Conservation (phyloP, 371 early-diverging fungal genomes). For the Phascolomyces articulosus region DNA sequence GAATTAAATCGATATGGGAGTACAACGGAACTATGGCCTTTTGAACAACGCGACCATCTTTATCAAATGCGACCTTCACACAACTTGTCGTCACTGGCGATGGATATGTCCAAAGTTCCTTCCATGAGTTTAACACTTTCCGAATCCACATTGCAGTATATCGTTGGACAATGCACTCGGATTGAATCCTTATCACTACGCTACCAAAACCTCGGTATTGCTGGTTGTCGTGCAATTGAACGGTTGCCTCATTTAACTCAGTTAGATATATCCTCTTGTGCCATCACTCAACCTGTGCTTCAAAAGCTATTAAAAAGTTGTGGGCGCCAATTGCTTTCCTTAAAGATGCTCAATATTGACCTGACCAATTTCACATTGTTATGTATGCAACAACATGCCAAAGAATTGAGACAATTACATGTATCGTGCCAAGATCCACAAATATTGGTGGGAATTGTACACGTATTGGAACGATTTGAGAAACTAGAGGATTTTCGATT, state of each 20-base stretch:
- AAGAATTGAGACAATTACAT: conserved; percentile 29
- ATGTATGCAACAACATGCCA: conserved; percentile 23
- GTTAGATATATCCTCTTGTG: conserved; percentile 45
- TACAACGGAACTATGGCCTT: conserved; percentile 6
- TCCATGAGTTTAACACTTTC: conserved; percentile 22
- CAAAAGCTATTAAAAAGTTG: conserved; percentile 27
- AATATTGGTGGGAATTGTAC: conserved; percentile 20
- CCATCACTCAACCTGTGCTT: conserved; percentile 24
- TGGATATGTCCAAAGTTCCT: conserved; percentile 38
- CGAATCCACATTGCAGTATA: conserved; percentile 15
- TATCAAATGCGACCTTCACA: conserved; percentile 45
- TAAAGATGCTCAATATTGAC: conserved; percentile 51
- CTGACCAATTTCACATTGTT: conserved; percentile 31
- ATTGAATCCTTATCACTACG: conserved; percentile 33
- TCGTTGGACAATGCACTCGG: conserved; percentile 8
- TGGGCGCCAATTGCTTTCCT: conserved; percentile 18
- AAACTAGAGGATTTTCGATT: conserved; percentile 37
- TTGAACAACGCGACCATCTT: conserved; percentile 42
- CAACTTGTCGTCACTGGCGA: conserved; percentile 33
- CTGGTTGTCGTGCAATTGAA: conserved; percentile 13
- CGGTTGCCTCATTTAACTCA: conserved; percentile 20
- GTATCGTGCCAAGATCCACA: conserved; percentile 33
- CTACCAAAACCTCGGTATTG: conserved; percentile 29
- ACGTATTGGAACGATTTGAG: conserved; percentile 16
- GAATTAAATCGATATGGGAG: conserved; percentile 30